phyloP scores from a whole-genome alignment of 305 asterid genomes.

The Fraxinus baroniana region DNA sequence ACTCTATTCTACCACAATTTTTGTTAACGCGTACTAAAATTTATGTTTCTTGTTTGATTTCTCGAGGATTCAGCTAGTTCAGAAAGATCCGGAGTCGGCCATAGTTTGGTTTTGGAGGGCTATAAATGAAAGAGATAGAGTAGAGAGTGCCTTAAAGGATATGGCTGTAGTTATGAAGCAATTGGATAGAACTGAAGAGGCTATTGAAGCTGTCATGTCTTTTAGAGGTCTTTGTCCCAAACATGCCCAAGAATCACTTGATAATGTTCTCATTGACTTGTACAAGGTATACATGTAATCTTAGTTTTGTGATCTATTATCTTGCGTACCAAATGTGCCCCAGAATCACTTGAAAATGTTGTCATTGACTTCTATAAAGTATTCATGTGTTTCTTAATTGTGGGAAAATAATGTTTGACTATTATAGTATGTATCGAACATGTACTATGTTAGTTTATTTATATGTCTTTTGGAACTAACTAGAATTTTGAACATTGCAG shows the following conservation, averaged over 20 bases:
- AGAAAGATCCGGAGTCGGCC: conserved; percentile 67
- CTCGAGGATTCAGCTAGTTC: conserved; percentile 43
- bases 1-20: background rate
- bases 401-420: background rate
- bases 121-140: conserved; percentile 69
- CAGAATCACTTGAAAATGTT: background rate
- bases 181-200: conserved; percentile 61
- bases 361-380: background rate
- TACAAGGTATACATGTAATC: background rate
- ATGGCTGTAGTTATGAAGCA: conserved; percentile 87
- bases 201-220: conserved; percentile 71
- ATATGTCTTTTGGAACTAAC: background rate
- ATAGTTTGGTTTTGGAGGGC: conserved; percentile 83
- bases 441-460: background rate
- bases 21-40: background rate
- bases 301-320: background rate
- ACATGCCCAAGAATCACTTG: conserved; percentile 39
- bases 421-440: background rate
- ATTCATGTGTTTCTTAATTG: background rate
- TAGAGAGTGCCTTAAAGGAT: conserved; percentile 76
- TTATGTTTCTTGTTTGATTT: background rate
- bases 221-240: conserved; percentile 57
- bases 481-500: conserved; percentile 31
- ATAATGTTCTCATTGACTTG: conserved; percentile 24
- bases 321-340: background rate